Evolutionary conservation across 768 basidiomycete species (phyloP), one percentile per base, ranked within the genome.

Genomic region (Russula sp.): DNA sequence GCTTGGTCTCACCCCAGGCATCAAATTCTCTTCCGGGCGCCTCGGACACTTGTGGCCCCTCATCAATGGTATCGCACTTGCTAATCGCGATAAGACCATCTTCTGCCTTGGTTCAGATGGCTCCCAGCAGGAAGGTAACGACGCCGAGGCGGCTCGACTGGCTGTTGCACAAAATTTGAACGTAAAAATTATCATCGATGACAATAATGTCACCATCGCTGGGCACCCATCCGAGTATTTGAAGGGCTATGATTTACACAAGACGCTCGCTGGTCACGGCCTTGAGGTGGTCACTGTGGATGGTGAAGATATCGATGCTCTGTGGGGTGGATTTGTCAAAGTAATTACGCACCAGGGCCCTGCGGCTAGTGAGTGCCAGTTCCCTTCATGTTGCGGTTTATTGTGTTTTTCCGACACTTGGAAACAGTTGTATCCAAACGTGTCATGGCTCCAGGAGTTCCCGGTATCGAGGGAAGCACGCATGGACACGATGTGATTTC

Each of bases 1-100:
- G 74, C 79, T 93, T 7, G 92, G 92, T 25, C 78, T 93, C 61
- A 93, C 92, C 0, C 92, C 92, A n/a, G 92, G 92, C 34, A 83
- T 94, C 74, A 91, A 92, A 74, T 94, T 94, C 75, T 93, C 91
- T 3, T 93, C 91, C 1, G 92, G 92, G n/a, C 87, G 92, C 70
- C 81, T 94, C 20, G 92, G 92, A 2, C 92, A 94, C 73, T 84
- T 93, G 81, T 94, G 91, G 91, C 86, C 91, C 0, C 73, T 89
- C 64, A 87, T 93, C 56, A 93, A 93, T 70, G 91, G 92, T 68
- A 79, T 94, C 51, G 85, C 92, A 7, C 72, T 94, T 53, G 90
- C 90, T 38, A 83, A 93, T 75, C 79, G 80, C 36, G 83, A 83
- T 68, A 89, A 90, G 75, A 82, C 81, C 50, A 77, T 92, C 11